These are phyloP conservation scores for Eucalyptus curtisii DNA, from an alignment of 345 rosid species.

Conservation along the genomic window DNA sequence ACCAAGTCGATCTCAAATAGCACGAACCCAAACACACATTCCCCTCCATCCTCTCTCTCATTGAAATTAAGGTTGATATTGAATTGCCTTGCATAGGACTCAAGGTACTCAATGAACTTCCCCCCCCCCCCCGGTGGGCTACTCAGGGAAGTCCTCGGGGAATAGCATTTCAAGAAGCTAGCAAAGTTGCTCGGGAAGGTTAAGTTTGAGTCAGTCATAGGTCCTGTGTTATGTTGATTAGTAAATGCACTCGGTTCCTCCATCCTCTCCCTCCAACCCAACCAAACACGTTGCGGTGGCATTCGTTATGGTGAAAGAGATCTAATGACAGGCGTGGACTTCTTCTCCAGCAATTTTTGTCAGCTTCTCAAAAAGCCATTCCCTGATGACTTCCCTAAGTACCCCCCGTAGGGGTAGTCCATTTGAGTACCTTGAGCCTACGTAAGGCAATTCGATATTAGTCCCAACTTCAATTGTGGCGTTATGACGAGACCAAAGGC, in stretches of 20 bases:
- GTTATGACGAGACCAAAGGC: neutral
- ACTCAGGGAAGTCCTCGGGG: slow-evolving; percentile 23
- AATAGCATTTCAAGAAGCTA: slow-evolving; percentile 27
- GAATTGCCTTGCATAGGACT: slow-evolving; percentile 19
- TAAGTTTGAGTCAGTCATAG: slow-evolving; percentile 34
- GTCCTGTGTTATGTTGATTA: slow-evolving; percentile 32
- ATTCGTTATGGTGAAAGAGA: neutral
- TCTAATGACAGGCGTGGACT: neutral
- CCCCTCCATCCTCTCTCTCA: too few species aligned
- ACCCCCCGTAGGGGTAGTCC: neutral
- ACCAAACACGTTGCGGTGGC: slow-evolving; percentile 21
- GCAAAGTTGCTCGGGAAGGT: slow-evolving; percentile 40
- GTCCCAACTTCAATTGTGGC: neutral
- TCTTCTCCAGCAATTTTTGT: neutral
- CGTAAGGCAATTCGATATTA: neutral
- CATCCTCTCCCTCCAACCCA: slow-evolving; percentile 11
- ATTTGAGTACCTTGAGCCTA: neutral
- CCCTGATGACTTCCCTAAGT: neutral
- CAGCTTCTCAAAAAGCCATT: neutral
- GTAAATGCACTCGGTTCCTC: slow-evolving; percentile 20
- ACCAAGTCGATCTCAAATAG: neutral
- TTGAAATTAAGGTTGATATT: neutral
- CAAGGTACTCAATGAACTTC: slow-evolving; percentile 30
- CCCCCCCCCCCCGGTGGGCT: slow-evolving; percentile 13
- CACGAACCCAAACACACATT: too few species aligned